Percentiles rank a stretch among this genome's conserved stretches.
Evolutionary conservation across 192 early-diverging fungal genomes (phyloP).

Genomic region (Coemansia furcata): DNA sequence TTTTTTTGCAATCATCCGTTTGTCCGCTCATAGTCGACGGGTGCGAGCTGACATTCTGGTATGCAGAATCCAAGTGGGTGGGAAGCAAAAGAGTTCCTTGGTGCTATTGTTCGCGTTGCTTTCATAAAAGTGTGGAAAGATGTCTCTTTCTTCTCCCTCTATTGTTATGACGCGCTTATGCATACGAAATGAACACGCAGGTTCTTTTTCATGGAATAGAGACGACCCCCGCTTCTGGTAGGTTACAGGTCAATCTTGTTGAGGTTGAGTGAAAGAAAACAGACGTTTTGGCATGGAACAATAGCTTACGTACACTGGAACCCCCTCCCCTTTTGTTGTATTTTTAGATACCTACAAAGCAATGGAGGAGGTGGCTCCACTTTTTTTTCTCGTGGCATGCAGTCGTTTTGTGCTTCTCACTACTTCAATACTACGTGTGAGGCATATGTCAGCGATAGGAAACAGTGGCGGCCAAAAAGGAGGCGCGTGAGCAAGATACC

Average conservation of each 20-base stretch:
- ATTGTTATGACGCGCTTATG: neutral
- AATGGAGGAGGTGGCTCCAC: neutral
- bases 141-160: neutral
- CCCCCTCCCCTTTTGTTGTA: neutral
- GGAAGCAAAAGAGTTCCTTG: neutral
- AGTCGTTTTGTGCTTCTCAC: neutral
- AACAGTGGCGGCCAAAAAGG: neutral
- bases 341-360: neutral
- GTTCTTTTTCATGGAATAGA: neutral
- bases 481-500: neutral
- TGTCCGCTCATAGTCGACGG: neutral
- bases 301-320: neutral
- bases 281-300: neutral
- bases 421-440: neutral
- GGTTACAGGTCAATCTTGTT: neutral
- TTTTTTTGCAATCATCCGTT: neutral
- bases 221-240: neutral
- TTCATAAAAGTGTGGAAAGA: neutral
- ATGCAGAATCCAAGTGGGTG: neutral
- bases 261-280: neutral
- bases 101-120: neutral
- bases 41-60: neutral
- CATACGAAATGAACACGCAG: conserved; percentile 5
- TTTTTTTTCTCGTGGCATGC: neutral
- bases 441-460: neutral